A percentile compares a stretch with the other conserved stretches of the same genome.
Evolutionary conservation across 495 filamentous ascomycete genomes (phyloP).

Genomic region (Penicillium argentinense): DNA sequence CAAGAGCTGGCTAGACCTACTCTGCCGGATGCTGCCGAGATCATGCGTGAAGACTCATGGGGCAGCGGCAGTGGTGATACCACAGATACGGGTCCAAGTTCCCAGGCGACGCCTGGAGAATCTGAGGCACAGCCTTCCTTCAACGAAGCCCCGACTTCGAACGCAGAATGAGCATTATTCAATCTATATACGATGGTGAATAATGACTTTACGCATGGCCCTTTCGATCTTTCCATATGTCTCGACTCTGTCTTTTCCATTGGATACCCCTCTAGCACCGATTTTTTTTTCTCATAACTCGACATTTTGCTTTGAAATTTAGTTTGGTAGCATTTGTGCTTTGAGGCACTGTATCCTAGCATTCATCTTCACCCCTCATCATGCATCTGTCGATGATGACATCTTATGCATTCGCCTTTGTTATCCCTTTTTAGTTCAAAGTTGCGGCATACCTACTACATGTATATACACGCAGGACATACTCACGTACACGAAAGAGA

Average conservation of each 20-base stretch:
- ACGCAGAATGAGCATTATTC: slow-evolving; percentile 4
- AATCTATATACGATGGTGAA: background rate
- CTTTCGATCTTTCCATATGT: slow-evolving; percentile 21
- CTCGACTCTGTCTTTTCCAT: slow-evolving; percentile 34
- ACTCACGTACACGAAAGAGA: slow-evolving; percentile 30
- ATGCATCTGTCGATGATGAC: too few species aligned
- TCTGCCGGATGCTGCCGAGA: slow-evolving; percentile 20
- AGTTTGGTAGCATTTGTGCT: too few species aligned
- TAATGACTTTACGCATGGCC: slow-evolving; percentile 1
- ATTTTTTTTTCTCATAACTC: slow-evolving; percentile 2
- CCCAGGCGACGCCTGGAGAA: slow-evolving; percentile 10
- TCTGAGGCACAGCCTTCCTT: background rate
- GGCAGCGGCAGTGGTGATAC: slow-evolving; percentile 36
- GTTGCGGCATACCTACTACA: slow-evolving; percentile 3
- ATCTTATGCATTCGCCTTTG: too few species aligned
- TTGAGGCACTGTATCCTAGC: too few species aligned
- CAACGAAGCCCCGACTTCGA: background rate
- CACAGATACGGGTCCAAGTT: slow-evolving; percentile 30
- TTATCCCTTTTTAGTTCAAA: slow-evolving; percentile 3
- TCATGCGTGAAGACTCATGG: slow-evolving; percentile 36
- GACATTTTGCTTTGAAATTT: background rate
- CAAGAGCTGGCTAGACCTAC: slow-evolving; percentile 11
- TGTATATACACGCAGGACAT: slow-evolving; percentile 10
- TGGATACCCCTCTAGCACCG: slow-evolving; percentile 41
- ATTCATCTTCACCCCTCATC: too few species aligned